Base-by-base conservation (phyloP, 1,139 yeast species). In the Meyerozyma sp. region DNA sequence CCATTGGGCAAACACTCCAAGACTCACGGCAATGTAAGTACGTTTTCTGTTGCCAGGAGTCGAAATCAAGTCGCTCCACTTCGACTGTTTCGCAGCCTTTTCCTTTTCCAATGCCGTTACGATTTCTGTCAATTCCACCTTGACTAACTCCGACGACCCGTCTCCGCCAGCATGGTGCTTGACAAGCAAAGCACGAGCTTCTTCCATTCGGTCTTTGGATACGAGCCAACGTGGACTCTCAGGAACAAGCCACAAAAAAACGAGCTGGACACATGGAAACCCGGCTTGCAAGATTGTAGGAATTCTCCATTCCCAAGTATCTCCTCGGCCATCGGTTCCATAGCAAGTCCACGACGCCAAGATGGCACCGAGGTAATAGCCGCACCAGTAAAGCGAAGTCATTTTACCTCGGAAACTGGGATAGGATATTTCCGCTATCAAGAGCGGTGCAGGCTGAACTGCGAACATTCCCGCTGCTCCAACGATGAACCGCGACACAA, bases 351-450 rank as follows among this genome's bases (percentile, higher is more conserved):
- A 34, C 16, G 37, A 34, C n/a, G 37, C 37, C 20, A 39, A n/a
- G n/a, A 37, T 27, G 11, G 43, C 40, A 5, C 43, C 43, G 18
- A 41, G 18, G 26, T 41, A 41, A 36, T 38, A 41, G 26, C 36
- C 29, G 16, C 37, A 34, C 37, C 37, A 34, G 37, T 34, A 34
- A 25, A 34, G 37, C 5, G 37, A 34, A 2, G 57, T 54, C 10
- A 51, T 39, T 3, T 46, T 45, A n/a, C 52, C 65, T 54, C 66
- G 57, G 46, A 60, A 59, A 43, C 59, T 60, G 18, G 65, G 63
- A 44, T 49, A 59, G 2, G 66, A 57, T 51, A 61, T 55, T 50
- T 62, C 66, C 14, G 78, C 75, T 47, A 69, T 68, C 54, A 68
- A 60, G 20, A 64, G 55, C 16, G 81, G 78, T 37, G 65, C 62